Base-by-base conservation (phyloP, 345 rosid species). In the Boechera stricta region DNA sequence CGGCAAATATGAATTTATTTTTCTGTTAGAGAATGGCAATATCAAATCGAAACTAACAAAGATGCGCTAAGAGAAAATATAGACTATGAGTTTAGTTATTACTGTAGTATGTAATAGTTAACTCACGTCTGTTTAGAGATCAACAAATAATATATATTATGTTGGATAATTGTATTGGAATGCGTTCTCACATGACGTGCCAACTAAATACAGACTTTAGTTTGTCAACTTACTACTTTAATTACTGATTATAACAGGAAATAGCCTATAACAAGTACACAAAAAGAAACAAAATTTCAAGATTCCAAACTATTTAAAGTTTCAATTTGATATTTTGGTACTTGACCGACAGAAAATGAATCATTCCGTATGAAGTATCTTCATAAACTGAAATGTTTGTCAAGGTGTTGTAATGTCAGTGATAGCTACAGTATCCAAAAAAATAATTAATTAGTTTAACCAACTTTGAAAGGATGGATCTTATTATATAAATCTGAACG, bases 101-200 rank as follows among this genome's bases (percentile, higher is more conserved):
- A 24, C 5, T 16, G 3, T 7, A 10, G 15, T 32, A 32, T 11
- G 41, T 67, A 38, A 39, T 38, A 55, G 9, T 44, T 70, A 63
- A 47, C 31, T 56, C 42, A 53, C n/a, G 54, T 47, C 42, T 69
- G 35, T 54, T 55, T 44, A 70, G 10, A 54, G 51, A 63, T 55
- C 12, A 56, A 32, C 12, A 57, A 10, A 13, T 44, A 9, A 9
- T 18, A 15, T 48, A 13, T 26, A 28, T 5, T 28, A 44, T 72
- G 63, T 18, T 51, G 58, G 66, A 71, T 71, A 59, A 38, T 59
- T 59, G 66, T 66, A 64, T 76, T 61, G 81, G 54, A 38, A 41
- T 67, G 73, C 21, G 73, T 72, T 57, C 68, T 45, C 73, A 66
- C 64, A 66, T 78, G 68, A 72, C 64, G 41, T 67, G 77, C 74